Base-by-base conservation (phyloP, 2,329 filamentous ascomycete species). In the Venturia oleaginea region DNA sequence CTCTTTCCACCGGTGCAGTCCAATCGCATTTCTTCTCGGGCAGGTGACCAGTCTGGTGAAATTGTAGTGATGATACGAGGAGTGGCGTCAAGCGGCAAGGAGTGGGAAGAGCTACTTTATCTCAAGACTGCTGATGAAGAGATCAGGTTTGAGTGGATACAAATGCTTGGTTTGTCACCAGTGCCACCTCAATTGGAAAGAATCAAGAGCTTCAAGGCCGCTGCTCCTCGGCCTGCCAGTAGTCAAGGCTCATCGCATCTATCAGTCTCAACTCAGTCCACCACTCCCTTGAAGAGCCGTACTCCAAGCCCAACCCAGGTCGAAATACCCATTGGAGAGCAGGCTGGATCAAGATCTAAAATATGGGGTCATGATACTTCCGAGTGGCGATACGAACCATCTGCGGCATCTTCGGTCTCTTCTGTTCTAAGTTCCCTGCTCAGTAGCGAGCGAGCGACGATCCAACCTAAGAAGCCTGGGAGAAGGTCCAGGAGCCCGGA, bases 51-150 rank as follows among this genome's bases (percentile, higher is more conserved):
- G n/a, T 80, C 83, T 62, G 83, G 85, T 34, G 87, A 95, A 68
- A 82, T 97, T 67, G 83, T 96, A 10, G 79, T 96, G 66, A 97
- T 97, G 92, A 83, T 97, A 64, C 86, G 91, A 65, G 92, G 91
- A 48, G 79, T 79, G 67, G 83, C 85, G 43, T 83, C 81, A 8
- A 79, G 80, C 59, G 79, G 80, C 27, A 76, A 83, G 62, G 85
- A 89, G 68, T 97, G 93, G 92, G 87, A 87, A 67, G 92, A 99
- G 76, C 79, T 96, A 7, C 79, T 97, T 65, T 87, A 85, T n/a
- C 80, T 97, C 19, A 84, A 81, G 11, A 85, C 89, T 2, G 88
- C 92, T 63, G 85, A 90, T 71, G 87, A 92, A 67, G 87, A 90
- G 64, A 86, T 92, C 66, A 86, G 88, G 6, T 78, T 84, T 19